phyloP scores from a whole-genome alignment of 805 yeast species.

The Starmerella potacharoeniae region DNA sequence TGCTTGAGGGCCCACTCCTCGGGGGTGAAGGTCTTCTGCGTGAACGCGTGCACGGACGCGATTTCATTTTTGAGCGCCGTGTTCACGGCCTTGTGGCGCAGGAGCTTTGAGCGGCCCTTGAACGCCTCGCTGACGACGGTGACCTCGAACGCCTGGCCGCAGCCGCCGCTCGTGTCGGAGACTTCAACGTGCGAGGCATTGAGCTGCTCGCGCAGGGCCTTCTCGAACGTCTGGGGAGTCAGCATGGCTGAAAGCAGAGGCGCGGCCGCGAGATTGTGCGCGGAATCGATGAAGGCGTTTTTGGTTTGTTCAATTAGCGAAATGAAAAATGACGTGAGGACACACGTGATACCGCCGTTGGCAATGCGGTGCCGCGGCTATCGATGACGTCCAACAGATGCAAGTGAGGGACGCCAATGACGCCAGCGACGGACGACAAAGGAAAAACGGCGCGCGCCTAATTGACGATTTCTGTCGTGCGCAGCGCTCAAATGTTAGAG shows the following conservation, averaged over 20 bases:
- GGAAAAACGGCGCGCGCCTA: no score
- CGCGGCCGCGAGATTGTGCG: background rate
- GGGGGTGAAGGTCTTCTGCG: constrained; percentile 64
- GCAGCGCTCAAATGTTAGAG: no score
- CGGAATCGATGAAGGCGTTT: background rate
- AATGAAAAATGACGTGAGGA: background rate
- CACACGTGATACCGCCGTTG: no score
- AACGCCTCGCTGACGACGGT: constrained; percentile 67
- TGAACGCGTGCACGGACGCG: constrained; percentile 82
- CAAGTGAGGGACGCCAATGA: no score
- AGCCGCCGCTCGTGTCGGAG: constrained; percentile 78
- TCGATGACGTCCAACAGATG: no score
- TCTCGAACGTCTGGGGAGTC: constrained; percentile 16
- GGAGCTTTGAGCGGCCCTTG: constrained; percentile 68
- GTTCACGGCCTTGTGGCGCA: constrained; percentile 82
- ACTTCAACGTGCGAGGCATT: constrained; percentile 57
- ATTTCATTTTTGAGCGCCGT: constrained; percentile 71
- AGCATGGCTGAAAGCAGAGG: constrained; percentile 7
- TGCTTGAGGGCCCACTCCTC: constrained; percentile 60
- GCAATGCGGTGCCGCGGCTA: no score
- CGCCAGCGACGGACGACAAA: no score
- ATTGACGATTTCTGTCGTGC: no score
- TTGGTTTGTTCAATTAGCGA: background rate
- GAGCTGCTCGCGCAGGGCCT: constrained; percentile 41
- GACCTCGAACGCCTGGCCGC: constrained; percentile 96